Base-by-base conservation (phyloP, 306 rosid species). In the Dalbergia cochinchinensis region DNA sequence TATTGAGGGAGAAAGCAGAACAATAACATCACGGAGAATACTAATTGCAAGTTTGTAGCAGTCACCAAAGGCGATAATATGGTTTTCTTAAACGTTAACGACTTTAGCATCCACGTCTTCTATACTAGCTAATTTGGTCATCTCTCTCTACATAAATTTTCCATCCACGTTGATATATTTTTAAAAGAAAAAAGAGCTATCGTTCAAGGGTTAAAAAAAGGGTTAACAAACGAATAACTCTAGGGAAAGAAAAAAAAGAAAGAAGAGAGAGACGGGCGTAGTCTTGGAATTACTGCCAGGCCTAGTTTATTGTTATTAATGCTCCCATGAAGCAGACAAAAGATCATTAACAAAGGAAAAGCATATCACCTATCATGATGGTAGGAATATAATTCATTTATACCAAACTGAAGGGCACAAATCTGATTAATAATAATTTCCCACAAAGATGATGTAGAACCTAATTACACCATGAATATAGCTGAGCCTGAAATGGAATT, bases 401-500 rank as follows among this genome's bases (percentile, higher is more conserved):
- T 50, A 41, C 11, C 20, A 58, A 55, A 41, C 8, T 26, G 16
- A 48, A 51, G 44, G 13, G 60, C 33, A 85, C 72, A 68, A 33
- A 47, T 73, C 55, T 69, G 47, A 42, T 51, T 15, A 34, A 53
- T 37, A 37, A 37, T 26, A 14, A 35, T 3, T 62, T 31, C 41
- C 57, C 14, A 15, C 18, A 33, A 59, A 65, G 76, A 69, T 55
- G 33, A 16, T 53, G 72, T 67, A 35, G 62, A 26, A 82, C 61
- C 59, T 54, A 34, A 65, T 73, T 77, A 69, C 85, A 77, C 48
- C 59, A 61, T 71, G 54, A 13, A 69, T 19, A 50, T 68, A 39
- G 55, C 67, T 15, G 13, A 47, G 53, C 53, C 53, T 47, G 44
- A 60, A 73, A 41, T 15, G 69, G 60, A 62, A 76, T 76, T 81